Percentiles rank a stretch among this genome's conserved stretches.
Evolutionary conservation across 129 eudicot species (phyloP).

Genomic region (Tagetes erecta): DNA sequence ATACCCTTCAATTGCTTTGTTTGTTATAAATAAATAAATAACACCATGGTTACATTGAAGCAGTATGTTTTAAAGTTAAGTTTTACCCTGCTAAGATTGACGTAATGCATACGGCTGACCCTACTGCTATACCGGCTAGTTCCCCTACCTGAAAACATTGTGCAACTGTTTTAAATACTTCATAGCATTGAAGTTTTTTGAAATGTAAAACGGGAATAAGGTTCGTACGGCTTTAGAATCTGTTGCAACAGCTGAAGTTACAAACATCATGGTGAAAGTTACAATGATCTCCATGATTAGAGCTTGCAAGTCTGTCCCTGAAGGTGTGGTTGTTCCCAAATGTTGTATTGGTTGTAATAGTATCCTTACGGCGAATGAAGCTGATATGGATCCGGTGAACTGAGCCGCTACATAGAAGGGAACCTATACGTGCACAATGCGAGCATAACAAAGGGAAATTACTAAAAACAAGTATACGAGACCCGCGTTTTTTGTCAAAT

Average conservation of each 20-base stretch:
- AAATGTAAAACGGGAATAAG: too few species aligned
- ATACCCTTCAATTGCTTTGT: too few species aligned
- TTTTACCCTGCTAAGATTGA: conserved; percentile 86
- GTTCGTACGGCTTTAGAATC: conserved; percentile 44
- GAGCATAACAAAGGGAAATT: neutral
- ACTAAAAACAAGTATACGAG: too few species aligned
- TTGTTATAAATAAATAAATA: too few species aligned
- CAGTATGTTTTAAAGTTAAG: neutral
- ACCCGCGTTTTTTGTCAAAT: too few species aligned
- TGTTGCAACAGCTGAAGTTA: conserved; percentile 83
- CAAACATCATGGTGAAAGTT: conserved; percentile 81
- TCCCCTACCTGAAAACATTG: conserved; percentile 58
- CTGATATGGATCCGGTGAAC: conserved; percentile 65
- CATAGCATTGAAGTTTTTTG: too few species aligned
- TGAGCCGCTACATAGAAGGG: conserved; percentile 72
- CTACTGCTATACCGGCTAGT: conserved; percentile 87
- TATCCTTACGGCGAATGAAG: conserved; percentile 56
- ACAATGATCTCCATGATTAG: conserved; percentile 78
- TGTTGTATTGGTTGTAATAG: conserved; percentile 52
- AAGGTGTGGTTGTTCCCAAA: conserved; percentile 76
- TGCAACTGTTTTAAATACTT: neutral
- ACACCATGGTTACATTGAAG: neutral
- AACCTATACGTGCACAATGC: conserved; percentile 41
- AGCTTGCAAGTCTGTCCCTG: conserved; percentile 71
- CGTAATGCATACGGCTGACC: conserved; percentile 92